Evolutionary conservation across 768 basidiomycete species (phyloP).

Genomic region (Trametes villosa): DNA sequence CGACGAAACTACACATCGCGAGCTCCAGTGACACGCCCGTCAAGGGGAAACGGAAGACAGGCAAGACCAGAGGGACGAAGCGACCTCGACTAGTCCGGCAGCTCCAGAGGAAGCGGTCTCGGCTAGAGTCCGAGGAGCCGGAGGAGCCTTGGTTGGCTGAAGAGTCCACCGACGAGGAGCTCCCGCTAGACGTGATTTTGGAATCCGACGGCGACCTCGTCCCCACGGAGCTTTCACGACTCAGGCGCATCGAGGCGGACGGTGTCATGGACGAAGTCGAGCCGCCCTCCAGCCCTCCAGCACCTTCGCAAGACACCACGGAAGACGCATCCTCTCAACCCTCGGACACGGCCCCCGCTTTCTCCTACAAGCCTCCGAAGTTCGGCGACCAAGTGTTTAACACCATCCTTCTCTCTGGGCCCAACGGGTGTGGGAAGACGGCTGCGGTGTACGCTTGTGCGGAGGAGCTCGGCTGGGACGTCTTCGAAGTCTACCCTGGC

Average conservation of each 20-base stretch:
- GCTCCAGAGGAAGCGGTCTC: slow-evolving; percentile 58
- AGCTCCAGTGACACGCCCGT: not conserved
- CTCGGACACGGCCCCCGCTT: slow-evolving; percentile 7
- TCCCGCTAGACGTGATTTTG: slow-evolving; percentile 41
- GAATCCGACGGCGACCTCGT: slow-evolving; percentile 22
- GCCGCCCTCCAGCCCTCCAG: not conserved
- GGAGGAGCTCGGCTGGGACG: slow-evolving; percentile 91
- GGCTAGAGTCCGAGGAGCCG: slow-evolving; percentile 55
- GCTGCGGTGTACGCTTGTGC: slow-evolving; percentile 93
- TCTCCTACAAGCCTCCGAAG: slow-evolving; percentile 21
- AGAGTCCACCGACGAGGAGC: slow-evolving; percentile 33
- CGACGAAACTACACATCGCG: slow-evolving; percentile 62
- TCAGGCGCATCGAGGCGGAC: not conserved
- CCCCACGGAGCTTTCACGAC: slow-evolving; percentile 5
- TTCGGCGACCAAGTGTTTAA: slow-evolving; percentile 69
- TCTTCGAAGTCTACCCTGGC: slow-evolving; percentile 97
- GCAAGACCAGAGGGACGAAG: slow-evolving; percentile 43
- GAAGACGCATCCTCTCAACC: slow-evolving; percentile 2
- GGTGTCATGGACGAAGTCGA: not conserved
- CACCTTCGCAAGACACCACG: not conserved
- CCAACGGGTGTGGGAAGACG: slow-evolving; percentile 87
- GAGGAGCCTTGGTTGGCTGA: slow-evolving; percentile 61
- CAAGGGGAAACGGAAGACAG: slow-evolving; percentile 23
- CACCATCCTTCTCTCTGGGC: slow-evolving; percentile 84
- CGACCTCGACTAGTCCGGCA: slow-evolving; percentile 62